These are phyloP conservation scores for Phytopythium vexans DNA, from an alignment of 352 stramenopile genomes.

Conservation along the genomic window DNA sequence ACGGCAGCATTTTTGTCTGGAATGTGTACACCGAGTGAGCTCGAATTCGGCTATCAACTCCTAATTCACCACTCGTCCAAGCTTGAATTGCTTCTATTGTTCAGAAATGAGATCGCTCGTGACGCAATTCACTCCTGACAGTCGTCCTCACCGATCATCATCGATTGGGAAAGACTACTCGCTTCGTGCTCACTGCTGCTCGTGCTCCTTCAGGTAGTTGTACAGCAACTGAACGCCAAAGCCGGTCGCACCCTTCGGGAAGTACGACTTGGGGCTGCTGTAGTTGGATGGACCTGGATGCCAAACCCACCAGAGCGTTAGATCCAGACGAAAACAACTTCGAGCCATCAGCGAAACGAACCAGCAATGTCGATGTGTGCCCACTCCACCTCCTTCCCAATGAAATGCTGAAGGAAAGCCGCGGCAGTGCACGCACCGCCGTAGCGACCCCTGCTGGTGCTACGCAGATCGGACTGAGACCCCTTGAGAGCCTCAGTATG, in stretches of 20 bases:
- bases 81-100: not conserved
- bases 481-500: slow-evolving; percentile 82
- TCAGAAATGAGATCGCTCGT: too few relatives aligned
- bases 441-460: slow-evolving; percentile 72
- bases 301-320: not conserved
- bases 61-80: too few relatives aligned
- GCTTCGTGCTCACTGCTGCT: slow-evolving; percentile 24
- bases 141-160: not conserved
- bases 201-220: slow-evolving; percentile 79
- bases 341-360: not conserved
- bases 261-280: slow-evolving; percentile 77
- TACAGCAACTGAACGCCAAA: slow-evolving; percentile 88
- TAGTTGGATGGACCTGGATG: slow-evolving; percentile 64
- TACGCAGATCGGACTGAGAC: slow-evolving; percentile 75
- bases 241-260: slow-evolving; percentile 80
- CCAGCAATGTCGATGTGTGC: slow-evolving; percentile 90
- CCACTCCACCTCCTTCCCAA: slow-evolving; percentile 85
- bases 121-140: too few relatives aligned
- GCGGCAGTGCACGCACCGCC: slow-evolving; percentile 82
- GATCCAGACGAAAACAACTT: not conserved
- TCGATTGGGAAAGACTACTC: not conserved
- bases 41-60: slow-evolving; percentile 10
- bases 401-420: slow-evolving; percentile 88
- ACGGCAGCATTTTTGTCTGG: slow-evolving; percentile 92
- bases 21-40: slow-evolving; percentile 78